Base-by-base conservation (phyloP, 352 stramenopile genomes). In the Phytophthora capsici region DNA sequence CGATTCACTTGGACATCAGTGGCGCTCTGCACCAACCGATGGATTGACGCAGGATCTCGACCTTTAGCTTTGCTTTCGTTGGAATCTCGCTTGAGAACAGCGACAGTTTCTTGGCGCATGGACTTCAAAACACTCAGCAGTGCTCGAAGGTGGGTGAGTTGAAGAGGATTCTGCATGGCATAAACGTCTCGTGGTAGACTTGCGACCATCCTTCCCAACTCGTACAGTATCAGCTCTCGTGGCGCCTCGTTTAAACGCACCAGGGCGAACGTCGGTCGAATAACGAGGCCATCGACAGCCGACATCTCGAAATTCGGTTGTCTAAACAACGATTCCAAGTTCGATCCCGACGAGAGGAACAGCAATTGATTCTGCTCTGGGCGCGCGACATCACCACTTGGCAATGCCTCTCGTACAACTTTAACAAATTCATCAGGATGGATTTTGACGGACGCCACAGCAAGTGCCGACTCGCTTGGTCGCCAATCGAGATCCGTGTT, bases 311-410 rank as follows among this genome's bases (percentile, higher is more conserved):
- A 37, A 43, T 14, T 50, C 14, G 45, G 50, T 0, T 55, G 45
- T 37, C 22, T 17, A 44, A 82, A 60, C 47, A 66, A 71, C 1
- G 66, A 45, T 13, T 8, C 25, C 7, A 88, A 22, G 43, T 60
- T 84, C 16, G 73, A 75, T 2, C 78, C 78, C 1, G 71, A 65
- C n/a, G 78, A 88, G 23, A 88, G 38, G 16, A 88, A 55, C 4
- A 88, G 63, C 46, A 88, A 45, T 59, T 73, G 55, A 8, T 72
- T 58, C 41, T 61, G 43, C 4, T 71, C 68, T 67, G 23, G 19
- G 41, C 6, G 28, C 49, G 12, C 40, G 6, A 5, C 34, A 32
- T 10, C 22, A 34, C 23, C 9, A 9, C 25, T 47, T 37, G 20
- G 25, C 30, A 12, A 8, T 17, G 54, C 25, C 26, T 49, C 13